These are phyloP conservation scores for Entoloma clypeatum DNA, from an alignment of 1,284 basidiomycete genomes.

Conservation along the genomic window DNA sequence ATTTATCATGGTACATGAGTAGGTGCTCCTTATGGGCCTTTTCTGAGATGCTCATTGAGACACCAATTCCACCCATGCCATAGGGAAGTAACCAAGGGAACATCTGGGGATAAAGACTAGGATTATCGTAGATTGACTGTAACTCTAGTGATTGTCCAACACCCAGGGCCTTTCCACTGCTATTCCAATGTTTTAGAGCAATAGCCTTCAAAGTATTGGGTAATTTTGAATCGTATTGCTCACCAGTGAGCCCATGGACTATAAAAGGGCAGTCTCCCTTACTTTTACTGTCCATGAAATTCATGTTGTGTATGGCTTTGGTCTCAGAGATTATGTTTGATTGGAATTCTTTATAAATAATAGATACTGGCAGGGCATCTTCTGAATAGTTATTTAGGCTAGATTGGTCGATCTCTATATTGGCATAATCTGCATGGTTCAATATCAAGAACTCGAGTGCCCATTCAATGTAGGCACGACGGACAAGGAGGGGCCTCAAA, in stretches of 20 bases:
- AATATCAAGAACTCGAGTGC: constrained; percentile 37
- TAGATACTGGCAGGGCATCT: constrained; percentile 24
- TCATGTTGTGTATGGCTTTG: constrained; percentile 24
- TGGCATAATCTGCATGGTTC: constrained; percentile 36
- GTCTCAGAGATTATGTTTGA: constrained; percentile 19
- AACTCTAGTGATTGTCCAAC: constrained; percentile 22
- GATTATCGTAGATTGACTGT: constrained; percentile 29
- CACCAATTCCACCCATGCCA: constrained; percentile 32
- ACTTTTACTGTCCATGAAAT: constrained; percentile 27
- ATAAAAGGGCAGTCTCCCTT: constrained; percentile 34
- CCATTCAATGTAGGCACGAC: constrained; percentile 23
- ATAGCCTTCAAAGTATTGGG: constrained; percentile 18
- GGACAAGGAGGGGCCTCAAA: constrained; percentile 34
- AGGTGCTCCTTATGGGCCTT: constrained; percentile 21
- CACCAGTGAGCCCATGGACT: constrained; percentile 32
- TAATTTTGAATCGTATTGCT: constrained; percentile 17
- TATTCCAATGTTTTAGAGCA: constrained; percentile 23
- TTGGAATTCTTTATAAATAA: constrained; percentile 22
- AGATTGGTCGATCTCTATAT: constrained; percentile 31
- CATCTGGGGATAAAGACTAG: constrained; percentile 28
- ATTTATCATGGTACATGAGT: constrained; percentile 36
- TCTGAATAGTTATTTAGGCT: constrained; percentile 32
- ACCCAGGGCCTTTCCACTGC: constrained; percentile 17
- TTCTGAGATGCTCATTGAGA: constrained; percentile 15
- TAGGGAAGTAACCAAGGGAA: constrained; percentile 38